Evolutionary conservation across 805 yeast species (phyloP).

Genomic region (Scheffersomyces ergatensis): DNA sequence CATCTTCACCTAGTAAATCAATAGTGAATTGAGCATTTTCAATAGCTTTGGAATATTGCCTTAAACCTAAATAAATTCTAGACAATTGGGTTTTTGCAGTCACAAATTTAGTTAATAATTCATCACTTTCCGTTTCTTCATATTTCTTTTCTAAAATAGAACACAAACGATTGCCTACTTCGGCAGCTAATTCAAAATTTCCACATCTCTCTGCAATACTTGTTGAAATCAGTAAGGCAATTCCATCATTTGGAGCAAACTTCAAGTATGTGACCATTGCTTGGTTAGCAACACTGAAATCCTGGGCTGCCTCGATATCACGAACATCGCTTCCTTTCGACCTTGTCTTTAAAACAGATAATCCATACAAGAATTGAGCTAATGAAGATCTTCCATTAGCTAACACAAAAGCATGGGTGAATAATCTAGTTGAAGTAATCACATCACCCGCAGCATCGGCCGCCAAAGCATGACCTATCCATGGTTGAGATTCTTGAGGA

Average conservation of each 20-base stretch:
- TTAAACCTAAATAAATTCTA: conserved; percentile 63
- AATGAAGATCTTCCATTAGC: conserved; percentile 71
- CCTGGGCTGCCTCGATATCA: conserved; percentile 60
- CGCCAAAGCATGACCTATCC: conserved; percentile 83
- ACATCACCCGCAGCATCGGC: conserved; percentile 48
- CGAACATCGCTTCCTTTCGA: conserved; percentile 44
- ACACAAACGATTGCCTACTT: conserved; percentile 46
- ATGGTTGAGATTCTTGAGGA: conserved; percentile 71
- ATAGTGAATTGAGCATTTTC: conserved; percentile 58
- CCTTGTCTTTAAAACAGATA: conserved; percentile 48
- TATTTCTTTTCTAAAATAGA: conserved; percentile 50
- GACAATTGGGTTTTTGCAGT: conserved; percentile 68
- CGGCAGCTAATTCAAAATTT: conserved; percentile 53
- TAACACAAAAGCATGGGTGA: conserved; percentile 75
- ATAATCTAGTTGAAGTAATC: conserved; percentile 52
- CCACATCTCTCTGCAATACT: conserved; percentile 68
- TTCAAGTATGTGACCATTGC: conserved; percentile 68
- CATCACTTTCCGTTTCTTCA: conserved; percentile 52
- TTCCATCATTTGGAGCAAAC: conserved; percentile 55
- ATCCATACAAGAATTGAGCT: conserved; percentile 72
- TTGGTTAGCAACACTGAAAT: conserved; percentile 60
- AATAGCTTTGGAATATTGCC: conserved; percentile 55
- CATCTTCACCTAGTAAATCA: conserved; percentile 43
- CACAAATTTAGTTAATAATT: conserved; percentile 49
- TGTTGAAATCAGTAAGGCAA: conserved; percentile 55